These are phyloP conservation scores for Trichoderma parareesei DNA, from an alignment of 495 filamentous ascomycete genomes.

Conservation along the genomic window DNA sequence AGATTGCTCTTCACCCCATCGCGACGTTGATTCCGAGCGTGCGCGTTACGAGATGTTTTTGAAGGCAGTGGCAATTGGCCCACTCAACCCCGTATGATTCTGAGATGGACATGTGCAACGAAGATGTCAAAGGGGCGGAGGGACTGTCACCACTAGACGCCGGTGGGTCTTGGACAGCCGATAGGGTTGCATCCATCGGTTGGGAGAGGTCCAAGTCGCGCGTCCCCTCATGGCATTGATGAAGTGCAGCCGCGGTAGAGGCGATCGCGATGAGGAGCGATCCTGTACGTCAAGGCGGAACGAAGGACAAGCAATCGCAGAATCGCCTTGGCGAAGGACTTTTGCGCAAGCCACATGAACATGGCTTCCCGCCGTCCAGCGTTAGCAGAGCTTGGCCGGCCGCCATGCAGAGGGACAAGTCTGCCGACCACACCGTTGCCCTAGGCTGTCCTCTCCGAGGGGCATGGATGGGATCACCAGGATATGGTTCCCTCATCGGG, in stretches of 20 bases:
- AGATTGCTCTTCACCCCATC: conserved; percentile 6
- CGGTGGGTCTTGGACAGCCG: neutral
- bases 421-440: neutral
- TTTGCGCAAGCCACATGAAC: conserved; percentile 1
- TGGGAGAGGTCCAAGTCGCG: neutral
- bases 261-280: neutral
- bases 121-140: too few relatives aligned
- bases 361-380: neutral
- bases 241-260: neutral
- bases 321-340: neutral
- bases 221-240: neutral
- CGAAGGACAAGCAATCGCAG: neutral
- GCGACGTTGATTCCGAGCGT: neutral
- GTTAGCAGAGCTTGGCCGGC: neutral
- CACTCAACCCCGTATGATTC: conserved; percentile 4
- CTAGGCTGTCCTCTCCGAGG: too few relatives aligned
- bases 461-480: neutral
- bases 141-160: neutral
- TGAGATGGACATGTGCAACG: neutral
- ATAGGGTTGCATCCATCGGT: conserved; percentile 2
- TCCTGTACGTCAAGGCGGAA: neutral
- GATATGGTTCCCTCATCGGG: neutral
- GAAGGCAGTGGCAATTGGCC: neutral
- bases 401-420: neutral
- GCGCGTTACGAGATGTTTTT: neutral